Conservation (phyloP, 352 stramenopile species). For the Phytophthora fragariae region DNA sequence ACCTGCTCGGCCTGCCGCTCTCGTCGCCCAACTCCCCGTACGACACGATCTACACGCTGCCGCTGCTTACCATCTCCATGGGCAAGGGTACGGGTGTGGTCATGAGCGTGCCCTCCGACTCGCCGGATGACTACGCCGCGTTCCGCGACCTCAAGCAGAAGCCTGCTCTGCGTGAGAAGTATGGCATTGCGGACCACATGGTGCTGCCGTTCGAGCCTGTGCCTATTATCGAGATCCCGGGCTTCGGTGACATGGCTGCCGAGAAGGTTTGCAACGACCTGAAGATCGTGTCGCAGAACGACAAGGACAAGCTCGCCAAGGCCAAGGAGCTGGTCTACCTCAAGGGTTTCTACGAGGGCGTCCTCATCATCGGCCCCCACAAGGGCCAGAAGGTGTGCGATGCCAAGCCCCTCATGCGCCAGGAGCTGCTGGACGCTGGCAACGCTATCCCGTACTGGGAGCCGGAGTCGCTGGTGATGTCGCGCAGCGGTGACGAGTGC, state of each 20-base stretch:
- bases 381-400: slow-evolving; percentile 97
- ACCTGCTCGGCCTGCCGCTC: slow-evolving; percentile 97
- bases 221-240: slow-evolving; percentile 99
- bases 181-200: slow-evolving; percentile 98
- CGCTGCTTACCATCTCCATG: slow-evolving; percentile 99
- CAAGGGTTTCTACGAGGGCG: slow-evolving; percentile 99
- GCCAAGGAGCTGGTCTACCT: slow-evolving; percentile 99
- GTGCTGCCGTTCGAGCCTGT: slow-evolving; percentile 98
- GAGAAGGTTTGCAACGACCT: slow-evolving; percentile 97
- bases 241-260: slow-evolving; percentile 96
- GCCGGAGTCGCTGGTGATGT: slow-evolving; percentile 98
- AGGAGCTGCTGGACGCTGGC: slow-evolving; percentile 96
- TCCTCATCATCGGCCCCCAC: slow-evolving; percentile 98
- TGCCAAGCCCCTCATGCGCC: slow-evolving; percentile 96
- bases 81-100: slow-evolving; percentile 99
- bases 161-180: slow-evolving; percentile 98
- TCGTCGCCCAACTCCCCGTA: slow-evolving; percentile 96
- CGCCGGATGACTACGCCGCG: slow-evolving; percentile 98
- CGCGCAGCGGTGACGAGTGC: slow-evolving; percentile 98
- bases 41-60: slow-evolving; percentile 99
- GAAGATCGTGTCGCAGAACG: slow-evolving; percentile 98
- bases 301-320: slow-evolving; percentile 99
- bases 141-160: slow-evolving; percentile 99
- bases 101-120: slow-evolving; percentile 98
- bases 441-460: slow-evolving; percentile 99